These are phyloP conservation scores for Cordia subcordata DNA, from an alignment of 257 asterid genomes.

Conservation along the genomic window DNA sequence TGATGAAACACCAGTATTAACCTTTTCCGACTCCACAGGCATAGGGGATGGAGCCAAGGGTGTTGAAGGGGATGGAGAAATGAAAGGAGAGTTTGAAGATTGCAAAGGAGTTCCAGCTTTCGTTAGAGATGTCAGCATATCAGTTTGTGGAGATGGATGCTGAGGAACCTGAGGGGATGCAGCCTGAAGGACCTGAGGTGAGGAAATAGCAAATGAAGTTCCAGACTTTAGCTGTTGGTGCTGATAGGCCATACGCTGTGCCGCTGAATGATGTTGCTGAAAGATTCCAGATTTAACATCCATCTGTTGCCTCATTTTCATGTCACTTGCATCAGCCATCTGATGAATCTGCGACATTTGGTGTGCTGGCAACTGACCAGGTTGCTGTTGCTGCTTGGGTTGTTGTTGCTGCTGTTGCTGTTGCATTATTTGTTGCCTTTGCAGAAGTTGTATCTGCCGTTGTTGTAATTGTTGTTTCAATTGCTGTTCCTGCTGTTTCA, in stretches of 20 bases:
- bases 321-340: constrained; percentile 49
- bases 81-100: constrained; percentile 61
- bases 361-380: constrained; percentile 34
- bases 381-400: constrained; percentile 20
- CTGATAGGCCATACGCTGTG: constrained; percentile 51
- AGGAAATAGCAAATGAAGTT: constrained; percentile 18
- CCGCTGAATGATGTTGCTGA: constrained; percentile 44
- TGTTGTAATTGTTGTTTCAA: constrained; percentile 69
- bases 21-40: constrained; percentile 66
- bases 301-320: constrained; percentile 63
- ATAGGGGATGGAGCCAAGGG: constrained; percentile 73
- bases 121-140: constrained; percentile 37
- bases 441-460: constrained; percentile 46
- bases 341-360: constrained; percentile 56
- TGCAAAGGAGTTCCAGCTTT: constrained; percentile 70
- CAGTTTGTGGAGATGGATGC: constrained; percentile 63
- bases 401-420: constrained; percentile 40
- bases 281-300: constrained; percentile 51
- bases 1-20: constrained; percentile 44
- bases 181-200: constrained; percentile 62
- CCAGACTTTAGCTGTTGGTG: constrained; percentile 55
- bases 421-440: constrained; percentile 57
- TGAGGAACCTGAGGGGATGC: constrained; percentile 59
- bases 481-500: constrained; percentile 76
- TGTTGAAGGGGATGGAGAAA: constrained; percentile 69